Evolutionary conservation across 108 stramenopile genomes (phyloP).

Genomic region (Asterionellopsis glacialis): DNA sequence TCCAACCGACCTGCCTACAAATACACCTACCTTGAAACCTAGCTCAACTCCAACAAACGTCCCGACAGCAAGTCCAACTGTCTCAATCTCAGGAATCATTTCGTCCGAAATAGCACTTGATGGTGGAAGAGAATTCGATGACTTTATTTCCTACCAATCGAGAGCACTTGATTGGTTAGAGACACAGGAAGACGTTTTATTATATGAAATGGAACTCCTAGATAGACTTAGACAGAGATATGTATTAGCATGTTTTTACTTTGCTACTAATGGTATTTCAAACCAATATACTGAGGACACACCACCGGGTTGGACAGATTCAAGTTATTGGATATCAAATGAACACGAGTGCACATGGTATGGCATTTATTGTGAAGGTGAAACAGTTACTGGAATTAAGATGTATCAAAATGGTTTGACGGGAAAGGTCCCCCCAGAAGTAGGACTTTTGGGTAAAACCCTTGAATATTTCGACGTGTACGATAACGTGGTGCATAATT

Average conservation of each 20-base stretch:
- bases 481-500: background rate
- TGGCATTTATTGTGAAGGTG: conserved; percentile 28
- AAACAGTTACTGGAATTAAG: conserved; percentile 4
- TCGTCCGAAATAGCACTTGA: no score
- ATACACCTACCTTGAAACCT: no score
- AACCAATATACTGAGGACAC: background rate
- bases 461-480: background rate
- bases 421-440: conserved; percentile 42
- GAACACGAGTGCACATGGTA: conserved; percentile 53
- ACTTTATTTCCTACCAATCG: background rate
- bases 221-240: background rate
- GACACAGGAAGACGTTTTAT: no score
- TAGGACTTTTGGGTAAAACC: conserved; percentile 14
- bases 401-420: conserved; percentile 34
- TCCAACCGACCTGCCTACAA: no score
- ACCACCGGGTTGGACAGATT: background rate
- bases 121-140: background rate
- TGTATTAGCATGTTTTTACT: background rate
- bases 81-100: no score
- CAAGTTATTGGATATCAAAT: conserved; percentile 19
- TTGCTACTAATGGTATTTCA: background rate
- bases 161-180: conserved; percentile 1
- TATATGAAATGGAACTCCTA: no score
- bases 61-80: no score
- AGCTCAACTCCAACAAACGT: no score